Evolutionary conservation across 192 early-diverging fungal species (phyloP), one percentile per base, ranked within the genome.

Genomic region (Coemansia sp.): DNA sequence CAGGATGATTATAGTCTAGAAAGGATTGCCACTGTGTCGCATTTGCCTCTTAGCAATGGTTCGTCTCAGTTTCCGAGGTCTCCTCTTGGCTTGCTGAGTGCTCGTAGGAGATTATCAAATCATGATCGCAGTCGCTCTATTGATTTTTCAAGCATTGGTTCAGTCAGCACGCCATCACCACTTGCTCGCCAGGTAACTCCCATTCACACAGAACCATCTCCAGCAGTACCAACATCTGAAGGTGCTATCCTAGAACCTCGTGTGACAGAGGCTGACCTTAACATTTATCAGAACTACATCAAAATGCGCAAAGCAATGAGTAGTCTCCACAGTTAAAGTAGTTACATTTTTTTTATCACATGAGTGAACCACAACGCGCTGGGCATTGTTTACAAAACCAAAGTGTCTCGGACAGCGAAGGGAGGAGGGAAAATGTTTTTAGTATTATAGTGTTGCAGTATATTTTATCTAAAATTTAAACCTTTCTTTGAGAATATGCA

Each of bases 91-190:
- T 7, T 21, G 31, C 29, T 58, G 4, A 20, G 50, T 29, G 24
- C 31, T 17, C 53, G 54, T 22, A 7, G 22, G 32, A 6, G 54
- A 17, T 20, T 27, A 2, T 32, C 22, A 29, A 36, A 36, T 14
- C 76, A 68, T 32, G 76, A 78, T 59, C 67, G 76, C 22, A 78
- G 76, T 29, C 57, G 76, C 39, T 78, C 76, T 17, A 51, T 78
- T 54, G 76, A 78, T 54, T 54, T 77, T 17, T 51, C 32, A 1
- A 67, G 55, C 24, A 31, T 67, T 29, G 64, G 39, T 27, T 21
- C 59, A 6, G 6, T 29, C 27, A n/a, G 14, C 30, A 33, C 32
- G n/a, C 31, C 30, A 20, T 6, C 57, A 31, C 30, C n/a, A 33
- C 57, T 58, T 21, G 57, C 30, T 32, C 54, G 36, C 19, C 20